Evolutionary conservation across 495 filamentous ascomycete genomes (phyloP).

Genomic region (Tuber umbilicatum): DNA sequence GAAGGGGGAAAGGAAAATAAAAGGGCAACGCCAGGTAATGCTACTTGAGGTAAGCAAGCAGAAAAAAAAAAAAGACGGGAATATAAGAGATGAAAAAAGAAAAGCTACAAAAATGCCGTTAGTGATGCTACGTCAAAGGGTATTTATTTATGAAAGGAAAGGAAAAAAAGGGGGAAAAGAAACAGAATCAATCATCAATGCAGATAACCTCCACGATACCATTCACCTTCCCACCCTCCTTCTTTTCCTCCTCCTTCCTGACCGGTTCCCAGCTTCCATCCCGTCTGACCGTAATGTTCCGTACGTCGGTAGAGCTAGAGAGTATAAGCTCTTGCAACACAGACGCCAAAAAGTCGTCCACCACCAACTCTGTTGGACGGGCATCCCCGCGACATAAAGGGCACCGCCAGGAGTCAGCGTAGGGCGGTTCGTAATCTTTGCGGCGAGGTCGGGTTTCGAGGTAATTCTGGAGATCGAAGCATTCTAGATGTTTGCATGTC

Average conservation of each 20-base stretch:
- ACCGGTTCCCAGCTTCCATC: conserved; percentile 30
- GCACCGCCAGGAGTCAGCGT: conserved; percentile 38
- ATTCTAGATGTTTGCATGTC: conserved; percentile 36
- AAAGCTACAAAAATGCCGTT: conserved; percentile 10
- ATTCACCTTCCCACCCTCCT: conserved; percentile 17
- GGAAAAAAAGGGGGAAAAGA: conserved; percentile 13
- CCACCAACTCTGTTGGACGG: conserved; percentile 35
- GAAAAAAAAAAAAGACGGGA: neutral
- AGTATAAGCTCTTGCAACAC: conserved; percentile 25
- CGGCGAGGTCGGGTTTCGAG: conserved; percentile 34
- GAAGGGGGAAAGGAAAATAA: neutral
- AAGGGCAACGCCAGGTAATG: neutral
- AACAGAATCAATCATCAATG: conserved; percentile 22
- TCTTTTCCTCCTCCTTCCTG: conserved; percentile 25
- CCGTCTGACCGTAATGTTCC: conserved; percentile 28
- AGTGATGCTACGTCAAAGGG: conserved; percentile 18
- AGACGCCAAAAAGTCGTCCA: conserved; percentile 34
- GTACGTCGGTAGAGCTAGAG: conserved; percentile 1
- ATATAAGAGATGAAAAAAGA: conserved; percentile 9
- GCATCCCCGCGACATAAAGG: conserved; percentile 39
- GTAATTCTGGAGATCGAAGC: conserved; percentile 41
- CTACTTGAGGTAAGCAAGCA: conserved; percentile 8
- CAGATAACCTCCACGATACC: conserved; percentile 33
- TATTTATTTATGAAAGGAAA: conserved; percentile 12
- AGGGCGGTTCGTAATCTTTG: conserved; percentile 37